phyloP scores from a whole-genome alignment of 2,329 filamentous ascomycete species.

The Malbranchea cinnamomea region DNA sequence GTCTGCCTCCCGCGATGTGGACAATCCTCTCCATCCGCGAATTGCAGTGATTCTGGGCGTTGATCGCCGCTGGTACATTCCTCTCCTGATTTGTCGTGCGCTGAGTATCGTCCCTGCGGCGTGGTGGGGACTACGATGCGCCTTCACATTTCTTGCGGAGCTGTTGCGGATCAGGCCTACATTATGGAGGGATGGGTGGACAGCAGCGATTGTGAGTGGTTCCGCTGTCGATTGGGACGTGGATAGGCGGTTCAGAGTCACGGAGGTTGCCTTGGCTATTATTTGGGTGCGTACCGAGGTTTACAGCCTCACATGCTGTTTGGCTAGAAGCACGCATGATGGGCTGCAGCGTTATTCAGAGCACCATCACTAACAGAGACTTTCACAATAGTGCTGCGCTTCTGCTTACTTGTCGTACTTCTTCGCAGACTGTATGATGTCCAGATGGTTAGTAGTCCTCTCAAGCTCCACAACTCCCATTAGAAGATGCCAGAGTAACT shows the following conservation, averaged over 20 bases:
- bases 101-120: constrained; percentile 55
- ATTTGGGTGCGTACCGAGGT: constrained; percentile 48
- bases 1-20: constrained; percentile 16
- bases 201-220: constrained; percentile 23
- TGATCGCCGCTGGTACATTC: constrained; percentile 55
- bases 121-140: constrained; percentile 57
- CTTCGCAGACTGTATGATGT: constrained; percentile 76
- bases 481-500: too few species aligned
- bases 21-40: constrained; percentile 50
- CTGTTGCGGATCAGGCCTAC: constrained; percentile 36
- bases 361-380: too few species aligned
- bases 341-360: too few species aligned
- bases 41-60: constrained; percentile 66
- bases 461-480: constrained; percentile 5
- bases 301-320: neutral
- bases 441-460: constrained; percentile 46
- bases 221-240: constrained; percentile 28
- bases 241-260: constrained; percentile 40
- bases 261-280: constrained; percentile 55
- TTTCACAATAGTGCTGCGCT: constrained; percentile 46
- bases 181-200: constrained; percentile 27
- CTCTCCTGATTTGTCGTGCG: constrained; percentile 57
- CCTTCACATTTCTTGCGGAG: constrained; percentile 52
- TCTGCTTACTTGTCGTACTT: constrained; percentile 69
- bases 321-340: too few species aligned